Evolutionary conservation across 1,284 basidiomycete species (phyloP), one percentile per base, ranked within the genome.

Genomic region (Puccinia horiana): DNA sequence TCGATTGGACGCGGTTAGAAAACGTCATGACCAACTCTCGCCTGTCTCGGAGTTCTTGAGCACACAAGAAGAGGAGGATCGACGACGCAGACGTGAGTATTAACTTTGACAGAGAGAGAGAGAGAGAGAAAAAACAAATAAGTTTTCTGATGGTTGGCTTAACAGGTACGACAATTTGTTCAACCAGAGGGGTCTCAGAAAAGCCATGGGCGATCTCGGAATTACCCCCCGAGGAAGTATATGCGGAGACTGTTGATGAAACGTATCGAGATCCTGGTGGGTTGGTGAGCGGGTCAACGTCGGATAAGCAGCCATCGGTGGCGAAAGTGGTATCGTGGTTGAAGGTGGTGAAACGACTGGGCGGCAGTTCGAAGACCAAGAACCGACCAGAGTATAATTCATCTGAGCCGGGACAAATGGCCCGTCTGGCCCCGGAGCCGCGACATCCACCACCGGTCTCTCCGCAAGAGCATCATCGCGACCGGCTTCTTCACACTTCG

Each of bases 1-100:
- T 11, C 86, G 89, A 5, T 86, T 89, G 47, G 88, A 89, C 73
- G 83, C 86, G 8, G 88, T 89, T 83, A 87, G 88, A 79, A 86
- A 86, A 65, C 86, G 89, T 14, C 88, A 89, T 83, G 88, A 89
- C 65, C 70, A 81, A n/a, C 79, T 81, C 40, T 81, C 70, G 29
- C 79, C 79, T 14, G 79, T 74, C 44, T 73, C 79, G 14, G 70
- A 65, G 18, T 54, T 81, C 56, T 49, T 81, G 58, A 26, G 26
- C 42, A 35, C 35, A 14, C 49, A 72, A 23, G 79, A 74, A 37
- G 69, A 81, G 42, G 69, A 74, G 20, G 37, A 42, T 23, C 69
- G 56, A 23, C 77, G 63, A 4, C 47, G 54, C 11, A 70, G 65
- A 32, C 78, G 78, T 80, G 9, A 56, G 69, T 73, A 9, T 32